Conservation (phyloP, 164 flowering plant species). For the Aristolochia contorta region DNA sequence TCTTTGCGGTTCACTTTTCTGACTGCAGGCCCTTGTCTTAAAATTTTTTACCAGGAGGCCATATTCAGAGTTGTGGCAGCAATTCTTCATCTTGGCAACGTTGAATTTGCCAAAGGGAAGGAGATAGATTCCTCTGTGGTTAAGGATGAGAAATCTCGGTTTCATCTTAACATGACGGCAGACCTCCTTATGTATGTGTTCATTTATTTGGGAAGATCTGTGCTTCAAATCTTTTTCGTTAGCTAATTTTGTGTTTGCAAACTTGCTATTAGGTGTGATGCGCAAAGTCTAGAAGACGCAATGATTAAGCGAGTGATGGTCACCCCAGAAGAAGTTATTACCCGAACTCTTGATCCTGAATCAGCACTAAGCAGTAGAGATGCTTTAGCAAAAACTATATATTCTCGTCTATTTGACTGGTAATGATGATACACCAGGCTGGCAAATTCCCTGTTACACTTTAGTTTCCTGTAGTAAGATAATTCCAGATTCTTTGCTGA, state of each 20-base stretch:
- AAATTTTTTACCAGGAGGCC: constrained; percentile 48
- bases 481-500: neutral
- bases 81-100: constrained; percentile 90
- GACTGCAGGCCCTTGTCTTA: constrained; percentile 7
- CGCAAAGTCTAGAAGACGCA: constrained; percentile 86
- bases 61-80: constrained; percentile 98
- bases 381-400: constrained; percentile 90
- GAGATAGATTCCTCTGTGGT: constrained; percentile 93
- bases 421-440: constrained; percentile 17
- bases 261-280: constrained; percentile 61
- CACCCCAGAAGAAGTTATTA: constrained; percentile 95
- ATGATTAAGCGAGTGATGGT: constrained; percentile 88
- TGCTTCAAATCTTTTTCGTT: no score
- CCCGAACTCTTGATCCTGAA: constrained; percentile 91
- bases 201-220: neutral
- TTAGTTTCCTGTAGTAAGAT: neutral
- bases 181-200: constrained; percentile 69
- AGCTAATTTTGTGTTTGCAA: neutral
- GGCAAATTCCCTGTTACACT: neutral
- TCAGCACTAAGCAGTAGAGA: constrained; percentile 87
- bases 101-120: constrained; percentile 81
- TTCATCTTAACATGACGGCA: constrained; percentile 76
- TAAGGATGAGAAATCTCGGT: constrained; percentile 88
- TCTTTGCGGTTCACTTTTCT: constrained; percentile 9
- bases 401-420: constrained; percentile 97